Conservation (phyloP, 1,139 yeast genomes). For the Suhomyces wounanorum region DNA sequence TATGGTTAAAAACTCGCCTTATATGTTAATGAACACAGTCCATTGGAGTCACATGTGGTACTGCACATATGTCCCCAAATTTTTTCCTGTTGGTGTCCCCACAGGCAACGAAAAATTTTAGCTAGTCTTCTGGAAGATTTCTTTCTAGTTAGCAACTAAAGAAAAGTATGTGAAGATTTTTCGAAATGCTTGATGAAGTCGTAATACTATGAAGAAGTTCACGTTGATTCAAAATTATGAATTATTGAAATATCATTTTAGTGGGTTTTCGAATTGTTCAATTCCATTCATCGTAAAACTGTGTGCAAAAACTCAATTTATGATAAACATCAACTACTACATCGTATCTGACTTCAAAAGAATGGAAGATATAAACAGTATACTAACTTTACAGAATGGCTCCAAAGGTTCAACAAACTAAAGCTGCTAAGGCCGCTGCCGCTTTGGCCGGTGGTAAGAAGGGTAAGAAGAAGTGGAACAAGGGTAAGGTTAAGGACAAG, state of each 20-base stretch:
- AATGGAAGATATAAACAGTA: background rate
- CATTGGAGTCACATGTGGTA: background rate
- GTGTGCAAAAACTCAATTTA: no score
- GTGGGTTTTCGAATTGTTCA: no score
- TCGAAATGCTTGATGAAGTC: background rate
- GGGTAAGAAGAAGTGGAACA: constrained; percentile 99
- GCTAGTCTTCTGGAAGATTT: constrained; percentile 12
- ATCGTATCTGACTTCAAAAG: background rate
- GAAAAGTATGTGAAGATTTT: constrained; percentile 18
- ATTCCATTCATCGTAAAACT: no score
- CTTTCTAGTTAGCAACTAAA: constrained; percentile 21
- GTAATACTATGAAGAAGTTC: background rate
- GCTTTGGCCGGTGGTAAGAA: constrained; percentile 99
- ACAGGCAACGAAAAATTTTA: constrained; percentile 13
- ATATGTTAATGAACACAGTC: background rate
- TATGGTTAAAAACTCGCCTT: no score
- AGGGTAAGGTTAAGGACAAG: constrained; percentile 99
- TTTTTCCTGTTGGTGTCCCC: constrained; percentile 5
- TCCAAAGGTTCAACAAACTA: constrained; percentile 98
- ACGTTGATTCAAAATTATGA: background rate
- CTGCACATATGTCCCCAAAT: constrained; percentile 7
- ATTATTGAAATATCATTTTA: no score
- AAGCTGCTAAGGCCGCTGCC: constrained; percentile 99
- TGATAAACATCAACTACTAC: no score
- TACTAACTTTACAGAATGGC: constrained; percentile 74